Conservation (phyloP, 2,329 filamentous ascomycete species). For the Botrytis squamosa region DNA sequence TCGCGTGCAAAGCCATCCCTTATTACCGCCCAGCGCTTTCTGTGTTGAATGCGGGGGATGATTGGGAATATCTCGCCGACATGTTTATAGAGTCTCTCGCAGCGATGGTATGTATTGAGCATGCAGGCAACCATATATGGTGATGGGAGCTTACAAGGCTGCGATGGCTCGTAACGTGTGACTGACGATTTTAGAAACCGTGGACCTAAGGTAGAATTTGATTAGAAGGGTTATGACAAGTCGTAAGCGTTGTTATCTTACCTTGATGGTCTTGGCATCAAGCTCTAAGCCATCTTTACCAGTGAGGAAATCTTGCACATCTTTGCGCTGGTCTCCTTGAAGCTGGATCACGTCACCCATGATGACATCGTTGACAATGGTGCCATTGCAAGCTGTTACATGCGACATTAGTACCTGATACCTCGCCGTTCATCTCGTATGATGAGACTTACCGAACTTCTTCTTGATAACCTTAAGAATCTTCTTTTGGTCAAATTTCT, state of each 20-base stretch:
- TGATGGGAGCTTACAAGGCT: background rate
- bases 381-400: conserved; percentile 92
- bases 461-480: conserved; percentile 99
- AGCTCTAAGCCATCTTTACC: conserved; percentile 93
- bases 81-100: background rate
- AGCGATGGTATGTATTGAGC: background rate
- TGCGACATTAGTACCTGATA: background rate
- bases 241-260: conserved; percentile 41
- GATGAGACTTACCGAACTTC: conserved; percentile 73
- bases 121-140: conserved; percentile 10
- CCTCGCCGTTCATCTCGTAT: background rate
- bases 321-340: conserved; percentile 98
- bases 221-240: conserved; percentile 17
- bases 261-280: conserved; percentile 96
- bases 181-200: conserved; percentile 55
- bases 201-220: conserved; percentile 47
- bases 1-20: conserved; percentile 7
- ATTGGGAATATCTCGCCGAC: conserved; percentile 30
- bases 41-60: conserved; percentile 40
- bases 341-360: conserved; percentile 99
- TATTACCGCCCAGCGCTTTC: conserved; percentile 28
- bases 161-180: conserved; percentile 10
- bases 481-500: conserved; percentile 99
- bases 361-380: conserved; percentile 90
- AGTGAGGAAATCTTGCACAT: conserved; percentile 95